Percentiles rank a stretch among this genome's conserved stretches.
These are phyloP conservation scores for Allium sativum DNA, from an alignment of 106 monocot genomes.

Conservation along the genomic window DNA sequence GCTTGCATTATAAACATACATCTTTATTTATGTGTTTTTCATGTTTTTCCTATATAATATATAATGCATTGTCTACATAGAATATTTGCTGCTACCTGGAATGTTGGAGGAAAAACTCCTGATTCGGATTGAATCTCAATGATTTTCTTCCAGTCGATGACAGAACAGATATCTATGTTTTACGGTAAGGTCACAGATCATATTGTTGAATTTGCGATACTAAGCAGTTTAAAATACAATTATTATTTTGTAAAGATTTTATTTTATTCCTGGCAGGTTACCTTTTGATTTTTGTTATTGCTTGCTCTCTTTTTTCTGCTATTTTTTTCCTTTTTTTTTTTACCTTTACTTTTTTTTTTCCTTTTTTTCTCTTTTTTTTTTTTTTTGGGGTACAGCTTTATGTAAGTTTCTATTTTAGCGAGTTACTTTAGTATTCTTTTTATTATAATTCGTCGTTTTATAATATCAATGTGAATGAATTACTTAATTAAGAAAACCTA, in stretches of 20 bases:
- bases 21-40: neutral
- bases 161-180: conserved; percentile 58
- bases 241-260: no score
- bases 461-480: neutral
- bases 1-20: neutral
- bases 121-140: conserved; percentile 37
- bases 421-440: conserved; percentile 1
- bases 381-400: no score
- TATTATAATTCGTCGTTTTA: neutral
- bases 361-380: no score
- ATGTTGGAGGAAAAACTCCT: conserved; percentile 70
- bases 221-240: no score
- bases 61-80: conserved; percentile 9
- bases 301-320: no score
- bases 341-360: no score
- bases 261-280: no score
- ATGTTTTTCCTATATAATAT: neutral
- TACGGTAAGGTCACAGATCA: conserved; percentile 35
- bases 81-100: conserved; percentile 69
- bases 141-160: conserved; percentile 53
- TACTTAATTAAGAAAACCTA: no score
- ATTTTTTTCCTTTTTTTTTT: no score
- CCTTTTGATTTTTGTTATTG: no score
- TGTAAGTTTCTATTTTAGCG: neutral
- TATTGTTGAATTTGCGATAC: neutral